Evolutionary conservation across 2,329 filamentous ascomycete species (phyloP).

Genomic region (Ascochyta pisi): DNA sequence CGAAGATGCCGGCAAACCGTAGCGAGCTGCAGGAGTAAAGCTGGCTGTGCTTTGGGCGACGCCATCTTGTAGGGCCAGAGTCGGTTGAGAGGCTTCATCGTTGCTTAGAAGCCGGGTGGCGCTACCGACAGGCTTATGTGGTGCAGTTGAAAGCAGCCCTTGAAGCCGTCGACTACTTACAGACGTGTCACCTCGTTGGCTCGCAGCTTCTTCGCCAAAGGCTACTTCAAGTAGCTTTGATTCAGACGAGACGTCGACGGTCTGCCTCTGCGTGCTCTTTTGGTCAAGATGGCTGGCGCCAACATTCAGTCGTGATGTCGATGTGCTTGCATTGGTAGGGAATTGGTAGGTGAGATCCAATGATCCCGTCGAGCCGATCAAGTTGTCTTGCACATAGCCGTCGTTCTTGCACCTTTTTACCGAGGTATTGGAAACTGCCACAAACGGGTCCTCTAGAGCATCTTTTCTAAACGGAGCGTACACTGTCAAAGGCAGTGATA

Average conservation of each 20-base stretch:
- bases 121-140: conserved; percentile 16
- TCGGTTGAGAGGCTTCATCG: conserved; percentile 30
- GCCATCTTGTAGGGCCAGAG: conserved; percentile 33
- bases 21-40: conserved; percentile 15
- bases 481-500: neutral
- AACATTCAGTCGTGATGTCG: neutral
- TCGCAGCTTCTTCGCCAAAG: conserved; percentile 33
- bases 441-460: conserved; percentile 37
- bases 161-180: neutral
- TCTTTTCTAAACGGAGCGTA: neutral
- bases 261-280: neutral
- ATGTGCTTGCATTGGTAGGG: conserved; percentile 18
- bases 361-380: conserved; percentile 14
- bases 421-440: conserved; percentile 15
- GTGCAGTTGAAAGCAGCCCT: neutral
- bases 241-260: neutral
- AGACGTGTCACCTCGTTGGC: conserved; percentile 1
- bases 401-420: neutral
- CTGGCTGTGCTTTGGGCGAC: conserved; percentile 32
- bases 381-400: neutral
- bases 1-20: conserved; percentile 15
- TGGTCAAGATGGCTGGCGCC: neutral
- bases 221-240: conserved; percentile 23
- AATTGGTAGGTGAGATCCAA: conserved; percentile 39
- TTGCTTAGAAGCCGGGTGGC: conserved; percentile 33